Conservation (phyloP, 495 filamentous ascomycete species). For the Penicillium coprophilum region DNA sequence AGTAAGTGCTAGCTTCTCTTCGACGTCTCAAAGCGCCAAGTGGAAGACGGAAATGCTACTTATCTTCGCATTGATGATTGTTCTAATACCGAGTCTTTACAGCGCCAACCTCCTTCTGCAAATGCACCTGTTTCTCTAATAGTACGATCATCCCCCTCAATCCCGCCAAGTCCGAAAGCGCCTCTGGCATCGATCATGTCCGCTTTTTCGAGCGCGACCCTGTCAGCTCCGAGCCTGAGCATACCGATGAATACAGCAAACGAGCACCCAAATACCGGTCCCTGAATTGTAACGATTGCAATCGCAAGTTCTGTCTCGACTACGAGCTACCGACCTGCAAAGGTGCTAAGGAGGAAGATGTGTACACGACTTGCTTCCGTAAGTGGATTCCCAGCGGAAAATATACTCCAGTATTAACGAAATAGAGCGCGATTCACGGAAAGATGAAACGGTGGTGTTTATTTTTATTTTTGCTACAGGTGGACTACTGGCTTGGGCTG, state of each 20-base stretch:
- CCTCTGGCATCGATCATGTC: slow-evolving; percentile 22
- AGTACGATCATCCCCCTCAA: slow-evolving; percentile 75
- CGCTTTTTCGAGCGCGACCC: slow-evolving; percentile 25
- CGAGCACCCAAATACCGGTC: slow-evolving; percentile 39
- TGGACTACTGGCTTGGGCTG: slow-evolving; percentile 80
- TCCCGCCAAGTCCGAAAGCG: slow-evolving; percentile 27
- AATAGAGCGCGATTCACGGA: slow-evolving; percentile 77
- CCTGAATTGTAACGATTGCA: slow-evolving; percentile 79
- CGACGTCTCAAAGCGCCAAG: not conserved
- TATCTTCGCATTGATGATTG: not conserved
- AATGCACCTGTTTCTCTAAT: slow-evolving; percentile 93
- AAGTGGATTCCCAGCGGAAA: slow-evolving; percentile 23
- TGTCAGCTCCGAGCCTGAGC: slow-evolving; percentile 9
- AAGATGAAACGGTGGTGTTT: slow-evolving; percentile 88
- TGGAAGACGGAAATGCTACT: not conserved
- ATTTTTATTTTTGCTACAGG: slow-evolving; percentile 86
- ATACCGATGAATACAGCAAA: slow-evolving; percentile 7
- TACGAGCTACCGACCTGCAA: slow-evolving; percentile 87
- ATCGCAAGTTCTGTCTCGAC: slow-evolving; percentile 81
- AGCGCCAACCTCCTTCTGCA: slow-evolving; percentile 87
- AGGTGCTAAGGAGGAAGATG: slow-evolving; percentile 78
- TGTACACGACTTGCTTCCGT: slow-evolving; percentile 90
- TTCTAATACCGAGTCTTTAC: slow-evolving; percentile 12
- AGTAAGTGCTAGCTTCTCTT: slow-evolving; percentile 25
- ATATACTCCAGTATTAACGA: slow-evolving; percentile 10